phyloP scores from a whole-genome alignment of 768 basidiomycete genomes.

The Calocybe gangraenosa region DNA sequence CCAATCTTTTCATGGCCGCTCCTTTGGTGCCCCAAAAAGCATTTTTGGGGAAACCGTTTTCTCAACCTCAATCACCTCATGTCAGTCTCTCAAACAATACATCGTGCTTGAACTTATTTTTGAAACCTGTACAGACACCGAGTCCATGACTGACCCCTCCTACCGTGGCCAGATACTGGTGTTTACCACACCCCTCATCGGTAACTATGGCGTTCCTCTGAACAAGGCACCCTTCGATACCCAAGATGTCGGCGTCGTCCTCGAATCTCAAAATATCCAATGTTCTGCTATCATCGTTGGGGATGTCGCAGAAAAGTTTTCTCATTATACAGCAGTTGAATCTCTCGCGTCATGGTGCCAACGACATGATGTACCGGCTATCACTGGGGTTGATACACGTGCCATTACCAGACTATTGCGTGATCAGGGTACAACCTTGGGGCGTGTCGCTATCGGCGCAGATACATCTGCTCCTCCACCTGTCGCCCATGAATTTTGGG shows the following conservation, averaged over 20 bases:
- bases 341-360: constrained; percentile 92
- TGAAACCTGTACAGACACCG: constrained; percentile 66
- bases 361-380: constrained; percentile 84
- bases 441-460: constrained; percentile 79
- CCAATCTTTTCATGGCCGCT: constrained; percentile 84
- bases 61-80: constrained; percentile 97
- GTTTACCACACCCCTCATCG: constrained; percentile 97
- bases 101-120: constrained; percentile 3
- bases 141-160: constrained; percentile 99
- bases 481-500: constrained; percentile 75
- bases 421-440: constrained; percentile 96
- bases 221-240: constrained; percentile 72
- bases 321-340: constrained; percentile 92
- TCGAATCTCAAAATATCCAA: constrained; percentile 88
- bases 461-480: constrained; percentile 65
- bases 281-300: constrained; percentile 91
- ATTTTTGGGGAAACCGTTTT: constrained; percentile 98
- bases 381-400: constrained; percentile 96
- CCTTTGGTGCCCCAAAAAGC: constrained; percentile 85
- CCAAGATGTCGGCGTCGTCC: constrained; percentile 78
- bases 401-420: constrained; percentile 92
- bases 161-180: constrained; percentile 98
- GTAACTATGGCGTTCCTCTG: constrained; percentile 93
- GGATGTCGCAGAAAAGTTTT: constrained; percentile 92
- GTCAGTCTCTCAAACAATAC: constrained; percentile 40